Conservation (phyloP, 768 basidiomycete species). For the Pleurotus djamor region DNA sequence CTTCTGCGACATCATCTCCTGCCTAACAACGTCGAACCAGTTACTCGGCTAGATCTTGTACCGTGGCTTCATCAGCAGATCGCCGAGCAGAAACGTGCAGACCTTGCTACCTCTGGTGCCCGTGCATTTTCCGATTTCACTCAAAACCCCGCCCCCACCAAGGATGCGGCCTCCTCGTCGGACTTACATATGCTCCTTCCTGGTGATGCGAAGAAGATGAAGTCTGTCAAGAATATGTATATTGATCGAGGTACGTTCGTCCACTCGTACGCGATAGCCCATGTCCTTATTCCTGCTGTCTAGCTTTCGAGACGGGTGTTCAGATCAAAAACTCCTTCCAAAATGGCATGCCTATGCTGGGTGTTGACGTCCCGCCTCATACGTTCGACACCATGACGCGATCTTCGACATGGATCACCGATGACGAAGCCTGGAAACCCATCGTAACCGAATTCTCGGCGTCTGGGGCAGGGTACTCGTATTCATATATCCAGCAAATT, state of each 20-base stretch:
- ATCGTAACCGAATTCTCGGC: conserved; percentile 51
- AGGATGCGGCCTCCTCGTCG: conserved; percentile 31
- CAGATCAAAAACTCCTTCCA: conserved; percentile 60
- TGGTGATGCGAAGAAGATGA: conserved; percentile 65
- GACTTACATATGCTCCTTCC: conserved; percentile 69
- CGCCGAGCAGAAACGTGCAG: conserved; percentile 75
- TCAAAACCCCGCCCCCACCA: conserved; percentile 29
- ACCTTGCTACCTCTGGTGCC: conserved; percentile 62
- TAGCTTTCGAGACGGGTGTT: conserved; percentile 63
- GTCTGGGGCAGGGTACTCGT: conserved; percentile 25
- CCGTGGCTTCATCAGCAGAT: conserved; percentile 77
- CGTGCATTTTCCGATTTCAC: conserved; percentile 36
- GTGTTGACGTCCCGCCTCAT: conserved; percentile 59
- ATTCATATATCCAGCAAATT: conserved; percentile 64
- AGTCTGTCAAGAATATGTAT: conserved; percentile 69
- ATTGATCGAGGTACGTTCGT: conserved; percentile 55
- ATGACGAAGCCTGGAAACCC: conserved; percentile 74
- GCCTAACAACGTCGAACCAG: conserved; percentile 15
- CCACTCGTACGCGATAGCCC: too few species aligned
- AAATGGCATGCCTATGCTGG: conserved; percentile 64
- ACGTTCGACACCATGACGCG: conserved; percentile 65
- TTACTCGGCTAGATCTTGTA: conserved; percentile 67
- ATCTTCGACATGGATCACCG: conserved; percentile 61
- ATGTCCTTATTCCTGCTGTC: conserved; percentile 8
- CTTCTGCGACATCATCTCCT: not conserved